Percentiles rank a stretch among this genome's conserved stretches.
Conservation (phyloP, 805 yeast species). For the Wickerhamomyces kurtzmanii region DNA sequence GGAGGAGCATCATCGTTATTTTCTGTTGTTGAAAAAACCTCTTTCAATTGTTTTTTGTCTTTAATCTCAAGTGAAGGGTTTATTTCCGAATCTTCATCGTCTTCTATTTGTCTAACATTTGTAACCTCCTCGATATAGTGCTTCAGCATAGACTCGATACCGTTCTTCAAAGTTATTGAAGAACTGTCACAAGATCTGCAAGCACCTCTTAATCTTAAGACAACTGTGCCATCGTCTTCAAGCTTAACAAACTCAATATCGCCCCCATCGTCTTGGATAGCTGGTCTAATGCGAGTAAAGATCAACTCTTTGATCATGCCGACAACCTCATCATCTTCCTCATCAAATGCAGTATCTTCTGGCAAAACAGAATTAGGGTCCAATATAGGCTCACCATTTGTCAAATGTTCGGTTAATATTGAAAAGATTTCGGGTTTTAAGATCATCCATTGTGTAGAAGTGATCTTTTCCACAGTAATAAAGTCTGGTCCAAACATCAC, state of each 20-base stretch:
- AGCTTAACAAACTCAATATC: slow-evolving; percentile 60
- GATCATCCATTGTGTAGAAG: slow-evolving; percentile 40
- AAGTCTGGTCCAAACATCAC: slow-evolving; percentile 79
- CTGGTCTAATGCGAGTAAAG: slow-evolving; percentile 63
- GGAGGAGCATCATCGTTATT: too few species aligned
- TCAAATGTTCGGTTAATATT: slow-evolving; percentile 17
- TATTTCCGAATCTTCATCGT: slow-evolving; percentile 17
- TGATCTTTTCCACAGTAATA: slow-evolving; percentile 65
- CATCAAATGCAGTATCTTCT: slow-evolving; percentile 33
- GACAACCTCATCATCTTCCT: slow-evolving; percentile 58
- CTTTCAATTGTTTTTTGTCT: slow-evolving; percentile 6
- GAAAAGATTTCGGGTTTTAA: slow-evolving; percentile 57
- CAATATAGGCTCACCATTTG: slow-evolving; percentile 42
- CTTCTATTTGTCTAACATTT: slow-evolving; percentile 43
- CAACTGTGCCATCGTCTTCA: slow-evolving; percentile 48
- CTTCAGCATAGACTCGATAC: slow-evolving; percentile 63
- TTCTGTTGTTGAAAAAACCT: too few species aligned
- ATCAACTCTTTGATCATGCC: slow-evolving; percentile 61
- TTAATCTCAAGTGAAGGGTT: slow-evolving; percentile 9
- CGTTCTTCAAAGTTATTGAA: slow-evolving; percentile 55
- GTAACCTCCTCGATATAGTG: slow-evolving; percentile 62
- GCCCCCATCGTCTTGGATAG: slow-evolving; percentile 70
- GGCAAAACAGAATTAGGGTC: slow-evolving; percentile 15
- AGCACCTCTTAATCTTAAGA: slow-evolving; percentile 54
- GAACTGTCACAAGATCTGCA: slow-evolving; percentile 66